Percentiles rank a stretch among this genome's conserved stretches.
Evolutionary conservation across 179 eudicot species (phyloP).

Genomic region (Drosera spatulata): DNA sequence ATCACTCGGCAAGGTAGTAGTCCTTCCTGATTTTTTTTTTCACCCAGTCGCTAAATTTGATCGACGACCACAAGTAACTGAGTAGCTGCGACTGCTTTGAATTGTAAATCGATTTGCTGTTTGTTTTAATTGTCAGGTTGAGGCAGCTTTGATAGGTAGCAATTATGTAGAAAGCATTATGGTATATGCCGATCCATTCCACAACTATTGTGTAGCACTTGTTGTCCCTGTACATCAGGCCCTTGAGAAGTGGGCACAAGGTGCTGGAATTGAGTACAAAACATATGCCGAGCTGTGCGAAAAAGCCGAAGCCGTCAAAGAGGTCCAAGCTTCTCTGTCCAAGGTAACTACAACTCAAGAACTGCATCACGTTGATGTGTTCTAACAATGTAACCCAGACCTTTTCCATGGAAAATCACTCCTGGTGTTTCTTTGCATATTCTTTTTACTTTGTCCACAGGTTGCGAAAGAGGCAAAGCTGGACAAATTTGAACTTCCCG

Average conservation of each 20-base stretch:
- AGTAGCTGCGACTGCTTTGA: neutral
- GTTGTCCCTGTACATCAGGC: constrained; percentile 56
- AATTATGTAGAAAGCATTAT: constrained; percentile 61
- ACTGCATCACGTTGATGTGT: no score
- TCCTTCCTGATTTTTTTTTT: no score
- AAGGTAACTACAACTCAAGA: constrained; percentile 65
- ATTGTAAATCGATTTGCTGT: neutral
- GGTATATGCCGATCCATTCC: constrained; percentile 88
- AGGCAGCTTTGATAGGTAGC: constrained; percentile 64
- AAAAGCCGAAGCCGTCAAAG: constrained; percentile 56
- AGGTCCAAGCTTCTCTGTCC: constrained; percentile 66
- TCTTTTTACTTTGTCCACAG: constrained; percentile 17
- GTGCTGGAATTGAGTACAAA: constrained; percentile 43
- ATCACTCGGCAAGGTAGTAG: constrained; percentile 75
- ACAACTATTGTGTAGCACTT: constrained; percentile 66
- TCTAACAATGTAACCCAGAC: no score
- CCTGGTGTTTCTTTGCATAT: no score
- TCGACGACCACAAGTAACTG: no score
- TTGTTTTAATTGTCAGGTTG: constrained; percentile 44
- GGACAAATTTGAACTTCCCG: constrained; percentile 77
- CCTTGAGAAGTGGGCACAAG: constrained; percentile 80
- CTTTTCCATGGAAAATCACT: no score
- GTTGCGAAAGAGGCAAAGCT: constrained; percentile 57
- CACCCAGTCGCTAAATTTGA: no score
- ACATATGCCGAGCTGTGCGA: constrained; percentile 59